These are phyloP conservation scores for Neoboletus subvelutipes DNA, from an alignment of 768 basidiomycete genomes.

Conservation along the genomic window DNA sequence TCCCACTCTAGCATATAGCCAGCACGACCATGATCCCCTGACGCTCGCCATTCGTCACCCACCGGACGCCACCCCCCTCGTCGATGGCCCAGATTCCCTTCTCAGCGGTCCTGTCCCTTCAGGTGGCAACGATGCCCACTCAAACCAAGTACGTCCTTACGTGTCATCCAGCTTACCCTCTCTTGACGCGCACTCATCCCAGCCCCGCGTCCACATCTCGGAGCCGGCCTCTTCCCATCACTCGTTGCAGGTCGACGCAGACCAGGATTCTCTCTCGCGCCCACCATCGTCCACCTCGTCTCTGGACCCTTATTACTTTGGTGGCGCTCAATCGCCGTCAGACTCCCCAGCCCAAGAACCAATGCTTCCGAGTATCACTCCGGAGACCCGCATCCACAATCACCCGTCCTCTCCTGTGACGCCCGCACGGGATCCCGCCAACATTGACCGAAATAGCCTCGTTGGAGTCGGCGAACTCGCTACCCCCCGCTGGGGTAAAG, in stretches of 20 bases:
- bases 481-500: slow-evolving; percentile 90
- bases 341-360: slow-evolving; percentile 53
- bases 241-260: slow-evolving; percentile 41
- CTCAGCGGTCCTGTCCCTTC: slow-evolving; percentile 30
- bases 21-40: slow-evolving; percentile 36
- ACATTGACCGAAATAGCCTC: slow-evolving; percentile 82
- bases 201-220: slow-evolving; percentile 52
- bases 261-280: slow-evolving; percentile 50
- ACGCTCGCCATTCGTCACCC: slow-evolving; percentile 14
- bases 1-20: slow-evolving; percentile 38
- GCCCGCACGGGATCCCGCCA: slow-evolving; percentile 72
- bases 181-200: slow-evolving; percentile 15
- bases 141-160: slow-evolving; percentile 14
- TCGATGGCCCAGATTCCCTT: slow-evolving; percentile 43
- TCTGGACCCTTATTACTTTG: slow-evolving; percentile 88
- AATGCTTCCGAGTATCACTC: slow-evolving; percentile 51
- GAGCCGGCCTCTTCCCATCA: slow-evolving; percentile 35
- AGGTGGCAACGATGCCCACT: slow-evolving; percentile 1
- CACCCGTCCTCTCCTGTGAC: slow-evolving; percentile 68
- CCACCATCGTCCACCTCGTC: slow-evolving; percentile 77
- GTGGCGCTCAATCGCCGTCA: slow-evolving; percentile 57
- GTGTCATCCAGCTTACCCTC: neutral
- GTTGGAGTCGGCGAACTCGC: slow-evolving; percentile 95
- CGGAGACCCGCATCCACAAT: slow-evolving; percentile 50
- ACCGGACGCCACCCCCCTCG: slow-evolving; percentile 50